Conservation (phyloP, 2,329 filamentous ascomycete genomes). For the Podosphaera aphanis region DNA sequence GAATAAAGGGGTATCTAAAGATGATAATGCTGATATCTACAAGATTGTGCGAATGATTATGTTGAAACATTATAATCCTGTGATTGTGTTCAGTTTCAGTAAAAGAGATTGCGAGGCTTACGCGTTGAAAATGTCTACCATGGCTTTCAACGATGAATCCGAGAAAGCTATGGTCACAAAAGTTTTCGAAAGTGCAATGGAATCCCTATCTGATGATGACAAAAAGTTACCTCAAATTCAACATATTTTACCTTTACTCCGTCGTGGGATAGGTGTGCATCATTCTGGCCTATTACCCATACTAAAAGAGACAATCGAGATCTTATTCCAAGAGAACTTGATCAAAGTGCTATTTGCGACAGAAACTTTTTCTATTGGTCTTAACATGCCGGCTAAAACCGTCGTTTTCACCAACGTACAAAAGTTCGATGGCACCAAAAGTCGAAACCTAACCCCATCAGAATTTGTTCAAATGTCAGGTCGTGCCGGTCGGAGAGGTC, state of each 20-base stretch:
- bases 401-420: conserved; percentile 95
- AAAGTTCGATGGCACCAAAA: conserved; percentile 71
- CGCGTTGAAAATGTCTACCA: conserved; percentile 62
- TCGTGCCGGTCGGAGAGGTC: conserved; percentile 82
- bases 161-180: conserved; percentile 87
- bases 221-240: conserved; percentile 71
- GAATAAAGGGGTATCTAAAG: conserved; percentile 60
- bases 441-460: conserved; percentile 70
- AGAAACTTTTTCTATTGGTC: conserved; percentile 91
- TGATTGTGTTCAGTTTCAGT: conserved; percentile 98
- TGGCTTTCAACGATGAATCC: conserved; percentile 88
- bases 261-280: conserved; percentile 87
- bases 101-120: conserved; percentile 88
- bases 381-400: conserved; percentile 98
- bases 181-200: conserved; percentile 82
- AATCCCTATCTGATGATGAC: conserved; percentile 80
- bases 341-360: conserved; percentile 97
- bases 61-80: conserved; percentile 87
- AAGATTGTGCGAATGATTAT: conserved; percentile 99
- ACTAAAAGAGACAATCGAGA: conserved; percentile 95
- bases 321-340: conserved; percentile 89
- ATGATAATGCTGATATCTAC: conserved; percentile 60
- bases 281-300: conserved; percentile 90
- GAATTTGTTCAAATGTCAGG: conserved; percentile 99
- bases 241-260: conserved; percentile 68